Conservation (phyloP, 78 protist species). For the Reticulomyxa filosa region DNA sequence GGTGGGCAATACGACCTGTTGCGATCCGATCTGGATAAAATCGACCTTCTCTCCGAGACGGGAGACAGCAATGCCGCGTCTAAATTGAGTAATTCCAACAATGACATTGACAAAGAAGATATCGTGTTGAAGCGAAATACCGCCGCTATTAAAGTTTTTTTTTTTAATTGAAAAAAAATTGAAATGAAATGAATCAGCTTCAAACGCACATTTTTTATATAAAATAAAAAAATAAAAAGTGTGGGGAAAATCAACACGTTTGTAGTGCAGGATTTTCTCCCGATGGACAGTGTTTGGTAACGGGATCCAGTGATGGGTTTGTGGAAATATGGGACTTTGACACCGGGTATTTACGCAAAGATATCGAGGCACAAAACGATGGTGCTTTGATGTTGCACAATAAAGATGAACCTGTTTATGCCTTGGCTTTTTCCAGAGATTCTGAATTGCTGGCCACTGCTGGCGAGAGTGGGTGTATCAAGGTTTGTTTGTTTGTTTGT, state of each 20-base stretch:
- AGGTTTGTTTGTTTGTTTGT: not conserved
- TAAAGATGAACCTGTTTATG: conserved; percentile 20
- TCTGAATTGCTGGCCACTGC: conserved; percentile 53
- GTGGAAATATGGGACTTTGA: conserved; percentile 27
- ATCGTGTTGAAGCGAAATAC: too few species aligned
- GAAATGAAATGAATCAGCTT: too few species aligned
- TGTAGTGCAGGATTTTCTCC: conserved; percentile 29
- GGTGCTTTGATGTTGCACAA: not conserved
- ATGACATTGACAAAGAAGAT: too few species aligned
- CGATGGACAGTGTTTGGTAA: conserved; percentile 32
- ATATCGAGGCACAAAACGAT: conserved; percentile 29
- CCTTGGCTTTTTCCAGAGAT: conserved; percentile 38
- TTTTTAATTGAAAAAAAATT: too few species aligned
- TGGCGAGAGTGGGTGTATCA: conserved; percentile 31
- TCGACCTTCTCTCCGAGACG: conserved; percentile 25
- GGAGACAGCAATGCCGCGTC: too few species aligned
- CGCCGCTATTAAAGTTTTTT: too few species aligned
- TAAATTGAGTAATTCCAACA: too few species aligned
- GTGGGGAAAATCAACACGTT: not conserved
- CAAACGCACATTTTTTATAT: too few species aligned
- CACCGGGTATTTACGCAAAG: conserved; percentile 37
- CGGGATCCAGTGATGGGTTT: conserved; percentile 39
- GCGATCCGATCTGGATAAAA: not conserved
- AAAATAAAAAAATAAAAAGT: too few species aligned
- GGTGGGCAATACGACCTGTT: too few species aligned